These are phyloP conservation scores for Ogataea philodendri DNA, from an alignment of 805 yeast species.

Conservation along the genomic window DNA sequence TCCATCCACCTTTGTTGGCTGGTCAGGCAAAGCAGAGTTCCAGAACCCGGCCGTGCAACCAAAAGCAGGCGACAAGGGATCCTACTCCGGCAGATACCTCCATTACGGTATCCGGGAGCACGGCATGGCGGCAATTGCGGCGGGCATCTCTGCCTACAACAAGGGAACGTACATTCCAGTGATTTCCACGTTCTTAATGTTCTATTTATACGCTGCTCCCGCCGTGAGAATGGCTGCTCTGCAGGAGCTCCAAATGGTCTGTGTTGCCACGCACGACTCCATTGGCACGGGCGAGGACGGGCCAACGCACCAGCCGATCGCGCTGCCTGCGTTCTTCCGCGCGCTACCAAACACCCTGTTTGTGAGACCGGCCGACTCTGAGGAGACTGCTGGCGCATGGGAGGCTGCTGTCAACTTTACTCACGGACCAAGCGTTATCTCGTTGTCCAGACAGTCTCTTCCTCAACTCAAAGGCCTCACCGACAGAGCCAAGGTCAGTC, in stretches of 20 bases:
- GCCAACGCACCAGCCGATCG: constrained; percentile 91
- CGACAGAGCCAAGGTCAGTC: constrained; percentile 73
- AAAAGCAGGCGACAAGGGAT: constrained; percentile 57
- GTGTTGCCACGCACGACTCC: constrained; percentile 89
- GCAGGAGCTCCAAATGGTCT: constrained; percentile 76
- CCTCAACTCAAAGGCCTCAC: constrained; percentile 92
- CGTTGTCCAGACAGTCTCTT: constrained; percentile 79
- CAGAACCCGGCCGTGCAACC: constrained; percentile 67
- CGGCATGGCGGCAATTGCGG: constrained; percentile 97
- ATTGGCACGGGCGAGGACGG: constrained; percentile 93
- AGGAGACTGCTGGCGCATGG: constrained; percentile 82
- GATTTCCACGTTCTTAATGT: constrained; percentile 69
- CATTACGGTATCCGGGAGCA: constrained; percentile 99
- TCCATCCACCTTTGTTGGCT: constrained; percentile 85
- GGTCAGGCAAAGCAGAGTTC: constrained; percentile 82
- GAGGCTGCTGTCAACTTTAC: constrained; percentile 57
- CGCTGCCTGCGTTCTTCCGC: constrained; percentile 75
- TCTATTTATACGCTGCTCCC: constrained; percentile 79
- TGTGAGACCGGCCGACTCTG: constrained; percentile 92
- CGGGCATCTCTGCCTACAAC: constrained; percentile 91
- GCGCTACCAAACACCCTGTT: constrained; percentile 77
- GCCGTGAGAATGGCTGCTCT: constrained; percentile 82
- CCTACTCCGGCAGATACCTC: constrained; percentile 86
- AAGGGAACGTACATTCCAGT: constrained; percentile 78
- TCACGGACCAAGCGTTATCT: constrained; percentile 67